Conservation (phyloP, 1,284 basidiomycete genomes). For the Stereum hirsutum region DNA sequence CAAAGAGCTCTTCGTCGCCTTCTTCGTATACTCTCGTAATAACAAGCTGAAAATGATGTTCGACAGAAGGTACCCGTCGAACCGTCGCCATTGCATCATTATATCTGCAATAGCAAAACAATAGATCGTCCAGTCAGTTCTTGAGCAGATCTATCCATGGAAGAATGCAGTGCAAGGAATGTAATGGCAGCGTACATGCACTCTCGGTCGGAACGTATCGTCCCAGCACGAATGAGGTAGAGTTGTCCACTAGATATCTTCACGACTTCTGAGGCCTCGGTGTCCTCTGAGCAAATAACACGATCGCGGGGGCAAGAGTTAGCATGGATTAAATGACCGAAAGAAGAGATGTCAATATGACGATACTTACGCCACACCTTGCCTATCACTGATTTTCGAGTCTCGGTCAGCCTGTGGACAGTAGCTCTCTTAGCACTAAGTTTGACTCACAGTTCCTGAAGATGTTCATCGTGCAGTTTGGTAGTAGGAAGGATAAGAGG, state of each 20-base stretch:
- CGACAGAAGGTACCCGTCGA: constrained; percentile 73
- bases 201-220: constrained; percentile 86
- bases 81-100: constrained; percentile 95
- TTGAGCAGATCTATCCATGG: too few species aligned
- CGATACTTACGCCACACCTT: constrained; percentile 86
- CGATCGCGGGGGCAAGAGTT: not conserved
- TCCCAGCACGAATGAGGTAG: constrained; percentile 85
- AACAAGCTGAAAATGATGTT: constrained; percentile 94
- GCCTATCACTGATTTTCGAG: constrained; percentile 71
- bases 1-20: constrained; percentile 88
- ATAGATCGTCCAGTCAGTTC: too few species aligned
- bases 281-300: constrained; percentile 48
- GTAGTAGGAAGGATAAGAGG: constrained; percentile 6
- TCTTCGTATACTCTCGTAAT: constrained; percentile 93
- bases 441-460: constrained; percentile 69
- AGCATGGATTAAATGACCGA: constrained; percentile 4
- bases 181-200: constrained; percentile 77
- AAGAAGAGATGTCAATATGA: constrained; percentile 1
- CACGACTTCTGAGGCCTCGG: constrained; percentile 87
- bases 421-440: not conserved
- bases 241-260: constrained; percentile 92
- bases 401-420: too few species aligned
- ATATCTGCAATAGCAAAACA: constrained; percentile 51
- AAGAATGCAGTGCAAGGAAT: constrained; percentile 3
- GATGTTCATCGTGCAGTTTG: constrained; percentile 56